Conservation (phyloP, 139 green algal genomes). For the Edaphochlamys debaryana region DNA sequence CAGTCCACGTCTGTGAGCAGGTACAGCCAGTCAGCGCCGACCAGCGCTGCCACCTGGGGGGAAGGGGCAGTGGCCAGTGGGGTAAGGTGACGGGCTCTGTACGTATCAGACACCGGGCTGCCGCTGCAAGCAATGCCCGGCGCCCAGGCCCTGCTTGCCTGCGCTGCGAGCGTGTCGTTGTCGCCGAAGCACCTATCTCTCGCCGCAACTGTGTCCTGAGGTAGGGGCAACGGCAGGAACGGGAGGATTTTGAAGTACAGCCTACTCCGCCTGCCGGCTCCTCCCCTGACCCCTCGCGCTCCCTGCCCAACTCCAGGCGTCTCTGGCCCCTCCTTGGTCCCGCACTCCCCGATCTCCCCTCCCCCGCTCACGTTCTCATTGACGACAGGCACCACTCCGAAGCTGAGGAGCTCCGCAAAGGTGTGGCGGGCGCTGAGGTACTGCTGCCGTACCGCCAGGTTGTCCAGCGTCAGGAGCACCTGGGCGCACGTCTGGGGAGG, state of each 20-base stretch:
- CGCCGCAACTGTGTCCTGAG: conserved; percentile 88
- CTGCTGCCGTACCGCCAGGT: conserved; percentile 83
- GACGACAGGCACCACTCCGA: conserved; percentile 90
- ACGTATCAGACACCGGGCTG: too few relatives aligned
- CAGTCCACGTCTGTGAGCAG: conserved; percentile 94
- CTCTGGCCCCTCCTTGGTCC: too few relatives aligned
- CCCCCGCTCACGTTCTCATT: conserved; percentile 90
- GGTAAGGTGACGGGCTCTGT: too few relatives aligned
- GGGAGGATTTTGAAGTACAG: not conserved
- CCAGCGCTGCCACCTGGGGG: conserved; percentile 85
- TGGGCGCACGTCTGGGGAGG: conserved; percentile 79
- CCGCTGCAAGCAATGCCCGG: too few relatives aligned
- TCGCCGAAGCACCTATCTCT: conserved; percentile 93
- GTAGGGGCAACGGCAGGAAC: not conserved
- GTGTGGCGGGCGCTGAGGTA: conserved; percentile 93
- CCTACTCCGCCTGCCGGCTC: too few relatives aligned
- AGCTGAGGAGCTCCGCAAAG: conserved; percentile 87
- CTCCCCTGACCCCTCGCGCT: too few relatives aligned
- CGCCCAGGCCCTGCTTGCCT: too few relatives aligned
- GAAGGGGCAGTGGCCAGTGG: too few relatives aligned
- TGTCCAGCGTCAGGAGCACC: conserved; percentile 95
- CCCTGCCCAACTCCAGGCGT: too few relatives aligned
- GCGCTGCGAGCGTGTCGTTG: conserved; percentile 94
- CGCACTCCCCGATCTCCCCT: too few relatives aligned
- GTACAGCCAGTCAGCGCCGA: conserved; percentile 92